Evolutionary conservation across 2,329 filamentous ascomycete species (phyloP).

Genomic region (Dothideomycetes sp.): DNA sequence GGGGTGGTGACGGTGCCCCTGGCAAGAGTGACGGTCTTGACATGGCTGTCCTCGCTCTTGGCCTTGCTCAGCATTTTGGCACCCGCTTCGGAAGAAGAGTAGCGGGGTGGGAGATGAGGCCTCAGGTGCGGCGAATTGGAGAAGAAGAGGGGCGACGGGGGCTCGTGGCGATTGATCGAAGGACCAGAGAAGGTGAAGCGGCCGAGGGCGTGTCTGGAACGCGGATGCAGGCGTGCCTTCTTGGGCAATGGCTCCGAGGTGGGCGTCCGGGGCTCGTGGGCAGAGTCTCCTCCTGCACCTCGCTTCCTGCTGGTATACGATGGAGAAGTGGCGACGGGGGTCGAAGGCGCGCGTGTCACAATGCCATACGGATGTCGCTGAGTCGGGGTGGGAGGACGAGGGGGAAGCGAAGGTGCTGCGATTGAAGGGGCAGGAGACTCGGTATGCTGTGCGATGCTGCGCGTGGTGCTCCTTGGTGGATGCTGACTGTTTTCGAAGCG

Average conservation of each 20-base stretch:
- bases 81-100: conserved; percentile 46
- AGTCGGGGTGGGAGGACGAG: no score
- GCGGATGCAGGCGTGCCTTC: conserved; percentile 12
- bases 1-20: conserved; percentile 29
- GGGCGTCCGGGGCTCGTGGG: not conserved
- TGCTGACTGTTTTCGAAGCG: no score
- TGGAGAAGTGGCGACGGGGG: no score
- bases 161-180: conserved; percentile 18
- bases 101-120: conserved; percentile 40
- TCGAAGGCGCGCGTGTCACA: no score
- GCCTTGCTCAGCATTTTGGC: conserved; percentile 46
- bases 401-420: no score
- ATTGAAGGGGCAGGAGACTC: no score
- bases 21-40: conserved; percentile 42
- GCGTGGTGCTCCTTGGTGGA: no score
- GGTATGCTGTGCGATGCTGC: no score
- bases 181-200: conserved; percentile 12
- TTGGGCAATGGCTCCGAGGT: conserved; percentile 6
- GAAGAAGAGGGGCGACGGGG: conserved; percentile 43
- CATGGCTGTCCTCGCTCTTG: conserved; percentile 35
- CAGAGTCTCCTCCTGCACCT: not conserved
- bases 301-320: not conserved
- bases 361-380: no score
- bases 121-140: conserved; percentile 31
- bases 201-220: conserved; percentile 14